These are phyloP conservation scores for Chaetomium sp. DNA, from an alignment of 2,329 filamentous ascomycete genomes.

Conservation along the genomic window DNA sequence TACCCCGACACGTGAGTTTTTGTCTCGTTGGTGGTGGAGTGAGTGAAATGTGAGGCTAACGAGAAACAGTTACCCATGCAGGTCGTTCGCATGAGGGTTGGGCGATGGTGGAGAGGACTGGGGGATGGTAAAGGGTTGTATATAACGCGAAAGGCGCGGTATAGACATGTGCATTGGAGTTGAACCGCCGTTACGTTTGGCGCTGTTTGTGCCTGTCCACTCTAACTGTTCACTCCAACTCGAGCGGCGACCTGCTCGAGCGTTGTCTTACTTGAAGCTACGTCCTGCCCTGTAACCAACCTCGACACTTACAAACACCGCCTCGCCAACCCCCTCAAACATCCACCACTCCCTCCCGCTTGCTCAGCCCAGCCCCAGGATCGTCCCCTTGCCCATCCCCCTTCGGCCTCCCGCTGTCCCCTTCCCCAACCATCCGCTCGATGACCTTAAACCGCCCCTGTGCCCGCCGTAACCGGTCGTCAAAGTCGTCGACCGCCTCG, in stretches of 20 bases:
- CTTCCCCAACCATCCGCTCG: constrained; percentile 64
- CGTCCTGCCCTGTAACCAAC: background rate
- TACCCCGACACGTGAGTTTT: constrained; percentile 69
- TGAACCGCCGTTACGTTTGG: background rate
- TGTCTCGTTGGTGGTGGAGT: constrained; percentile 7
- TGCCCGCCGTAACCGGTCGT: constrained; percentile 83
- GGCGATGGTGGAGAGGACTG: constrained; percentile 32
- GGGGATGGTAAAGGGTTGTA: constrained; percentile 21
- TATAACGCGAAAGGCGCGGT: background rate
- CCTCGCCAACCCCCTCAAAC: constrained; percentile 3
- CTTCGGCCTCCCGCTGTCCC: constrained; percentile 15
- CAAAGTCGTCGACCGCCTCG: constrained; percentile 86
- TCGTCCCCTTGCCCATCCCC: constrained; percentile 9
- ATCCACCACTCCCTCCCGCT: constrained; percentile 6
- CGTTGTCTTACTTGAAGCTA: background rate
- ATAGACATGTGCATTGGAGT: constrained; percentile 10
- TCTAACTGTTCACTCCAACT: background rate
- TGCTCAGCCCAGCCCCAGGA: constrained; percentile 3
- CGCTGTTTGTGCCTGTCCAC: background rate
- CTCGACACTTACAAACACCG: background rate
- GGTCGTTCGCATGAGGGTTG: constrained; percentile 56
- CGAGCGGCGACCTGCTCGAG: background rate
- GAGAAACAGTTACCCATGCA: constrained; percentile 61
- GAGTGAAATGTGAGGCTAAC: constrained; percentile 38
- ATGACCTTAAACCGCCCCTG: constrained; percentile 83